These are phyloP conservation scores for Fusarium citri DNA, from an alignment of 2,329 filamentous ascomycete genomes.

Conservation along the genomic window DNA sequence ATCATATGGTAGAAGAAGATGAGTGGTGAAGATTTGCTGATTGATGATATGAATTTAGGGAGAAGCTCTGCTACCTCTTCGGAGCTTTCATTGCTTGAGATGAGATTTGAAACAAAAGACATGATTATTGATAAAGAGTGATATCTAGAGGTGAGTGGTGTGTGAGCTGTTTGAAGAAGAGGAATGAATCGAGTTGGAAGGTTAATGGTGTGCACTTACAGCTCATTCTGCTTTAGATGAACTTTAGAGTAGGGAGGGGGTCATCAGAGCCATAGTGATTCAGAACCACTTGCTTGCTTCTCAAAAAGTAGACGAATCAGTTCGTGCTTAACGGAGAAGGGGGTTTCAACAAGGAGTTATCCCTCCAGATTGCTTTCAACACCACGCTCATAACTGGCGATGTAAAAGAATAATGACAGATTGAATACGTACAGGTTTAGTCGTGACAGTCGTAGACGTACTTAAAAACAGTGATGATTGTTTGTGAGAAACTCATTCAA, in stretches of 20 bases:
- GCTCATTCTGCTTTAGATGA: neutral
- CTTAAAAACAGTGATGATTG: neutral
- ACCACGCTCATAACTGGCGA: constrained; percentile 3
- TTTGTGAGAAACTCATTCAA: neutral
- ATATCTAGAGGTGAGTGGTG: constrained; percentile 4
- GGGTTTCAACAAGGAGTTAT: neutral
- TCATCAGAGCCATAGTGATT: constrained; percentile 5
- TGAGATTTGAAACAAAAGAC: neutral
- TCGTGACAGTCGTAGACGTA: neutral
- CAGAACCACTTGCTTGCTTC: neutral
- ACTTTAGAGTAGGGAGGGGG: neutral
- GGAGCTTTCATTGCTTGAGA: constrained; percentile 12
- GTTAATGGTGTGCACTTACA: constrained; percentile 4
- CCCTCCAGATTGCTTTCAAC: neutral
- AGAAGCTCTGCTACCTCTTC: constrained; percentile 13
- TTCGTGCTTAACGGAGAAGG: neutral
- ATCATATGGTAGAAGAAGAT: constrained; percentile 52
- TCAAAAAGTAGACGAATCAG: neutral
- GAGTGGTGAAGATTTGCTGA: constrained; percentile 19
- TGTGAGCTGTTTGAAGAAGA: constrained; percentile 9
- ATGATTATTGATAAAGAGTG: neutral
- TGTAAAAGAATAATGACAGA: neutral
- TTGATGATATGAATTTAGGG: constrained; percentile 41
- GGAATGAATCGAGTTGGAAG: neutral
- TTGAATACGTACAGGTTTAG: neutral